phyloP scores from a whole-genome alignment of 352 stramenopile genomes.

The Pseudoperonospora humuli region DNA sequence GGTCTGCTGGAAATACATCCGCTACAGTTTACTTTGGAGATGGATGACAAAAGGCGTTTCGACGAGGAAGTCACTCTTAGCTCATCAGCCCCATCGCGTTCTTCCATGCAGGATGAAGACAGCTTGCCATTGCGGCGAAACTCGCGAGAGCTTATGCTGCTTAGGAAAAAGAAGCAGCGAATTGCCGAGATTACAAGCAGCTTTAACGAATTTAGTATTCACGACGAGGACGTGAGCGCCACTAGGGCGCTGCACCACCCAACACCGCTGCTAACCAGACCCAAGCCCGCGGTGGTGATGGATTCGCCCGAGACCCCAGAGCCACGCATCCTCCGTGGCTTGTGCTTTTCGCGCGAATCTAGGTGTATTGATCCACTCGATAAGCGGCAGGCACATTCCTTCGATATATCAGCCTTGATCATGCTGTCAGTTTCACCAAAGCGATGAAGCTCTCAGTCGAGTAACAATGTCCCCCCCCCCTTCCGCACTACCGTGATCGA shows the following conservation, averaged over 20 bases:
- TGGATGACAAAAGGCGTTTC: conserved; percentile 12
- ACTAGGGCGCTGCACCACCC: neutral
- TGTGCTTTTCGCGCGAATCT: conserved; percentile 19
- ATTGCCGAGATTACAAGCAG: conserved; percentile 16
- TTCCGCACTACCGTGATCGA: too few relatives aligned
- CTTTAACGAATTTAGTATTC: conserved; percentile 10
- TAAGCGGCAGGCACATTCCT: conserved; percentile 24
- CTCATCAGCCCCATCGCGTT: conserved; percentile 7
- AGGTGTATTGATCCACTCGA: conserved; percentile 29
- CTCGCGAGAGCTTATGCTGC: conserved; percentile 35
- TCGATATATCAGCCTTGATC: conserved; percentile 44
- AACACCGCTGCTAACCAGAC: conserved; percentile 1
- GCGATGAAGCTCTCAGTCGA: conserved; percentile 7
- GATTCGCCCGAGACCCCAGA: conserved; percentile 27
- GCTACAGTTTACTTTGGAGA: conserved; percentile 19
- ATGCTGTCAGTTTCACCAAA: conserved; percentile 31
- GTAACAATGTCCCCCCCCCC: neutral
- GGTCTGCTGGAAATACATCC: conserved; percentile 9
- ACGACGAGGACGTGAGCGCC: conserved; percentile 2
- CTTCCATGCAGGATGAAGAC: conserved; percentile 17
- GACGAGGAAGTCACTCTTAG: conserved; percentile 4
- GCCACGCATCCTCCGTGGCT: conserved; percentile 16
- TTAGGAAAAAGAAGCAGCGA: conserved; percentile 23
- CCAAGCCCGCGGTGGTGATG: conserved; percentile 4
- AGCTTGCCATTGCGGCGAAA: conserved; percentile 26